Evolutionary conservation across 768 basidiomycete genomes (phyloP), one percentile per base, ranked within the genome.

Genomic region (Jaapia argillacea): DNA sequence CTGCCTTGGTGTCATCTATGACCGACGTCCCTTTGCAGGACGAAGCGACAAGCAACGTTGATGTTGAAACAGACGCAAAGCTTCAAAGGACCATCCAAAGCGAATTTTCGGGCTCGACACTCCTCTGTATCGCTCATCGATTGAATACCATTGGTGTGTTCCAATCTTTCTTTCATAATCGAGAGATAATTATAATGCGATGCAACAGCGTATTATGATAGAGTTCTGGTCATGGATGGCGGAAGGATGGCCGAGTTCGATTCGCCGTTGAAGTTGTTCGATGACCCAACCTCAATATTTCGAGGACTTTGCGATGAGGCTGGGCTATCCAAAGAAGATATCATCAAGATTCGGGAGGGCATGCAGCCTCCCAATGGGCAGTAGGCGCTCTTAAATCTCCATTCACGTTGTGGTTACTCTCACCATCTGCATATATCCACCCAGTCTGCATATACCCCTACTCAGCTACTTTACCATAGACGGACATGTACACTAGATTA

Each of bases 171-270:
- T 16, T 33, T 10, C 28, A 33, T 45, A 18, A 10, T 5, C 24
- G n/a, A 35, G 38, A n/a, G 43, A 20, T 38, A 24, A 38, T 45
- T 7, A 20, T n/a, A 20, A 33, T 33, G 28, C 10, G 23, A 25
- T 13, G 28, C 6, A 26, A 23, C 33, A 23, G n/a, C 24, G 23
- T 41, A 82, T 51, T 84, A 79, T 48, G 80, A 85, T 52, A 69
- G 76, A 16, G 69, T 86, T 20, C 62, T 88, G 14, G 83, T 86
- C 38, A 81, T 89, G 79, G 77, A 82, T 50, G 55, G 67, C 22
- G 85, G 86, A 3, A 52, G 62, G 24, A 74, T 85, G 3, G 79
- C 76, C 7, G 85, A 87, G 58, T 85, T 76, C 54, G 85, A 85
- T 59, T 79, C 79, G 2, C 84, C 85, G 3, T 66, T 81, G 33